Percentiles rank a stretch among this genome's conserved stretches.
These are phyloP conservation scores for Brassica napus DNA, from an alignment of 345 rosid genomes.

Conservation along the genomic window Da-Ae NC_063442.1:10569001-10569500, in stretches of 20 bases:
- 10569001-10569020: constrained; percentile 90
- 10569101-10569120: constrained; percentile 71
- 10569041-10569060: constrained; percentile 77
- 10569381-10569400: constrained; percentile 77
- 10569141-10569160: constrained; percentile 82
- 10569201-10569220: constrained; percentile 63
- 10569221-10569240: constrained; percentile 61
- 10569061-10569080: constrained; percentile 65
- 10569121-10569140: constrained; percentile 65
- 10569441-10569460: constrained; percentile 77
- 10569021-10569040: constrained; percentile 63
- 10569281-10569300: constrained; percentile 55
- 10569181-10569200: constrained; percentile 55
- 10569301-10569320: constrained; percentile 69
- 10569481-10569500: constrained; percentile 66
- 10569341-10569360: constrained; percentile 72
- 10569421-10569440: constrained; percentile 66
- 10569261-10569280: constrained; percentile 77
- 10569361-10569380: constrained; percentile 53
- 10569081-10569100: constrained; percentile 58
- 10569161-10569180: constrained; percentile 71
- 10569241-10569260: constrained; percentile 69
- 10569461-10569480: constrained; percentile 61
- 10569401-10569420: constrained; percentile 85
- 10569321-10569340: constrained; percentile 85